These are phyloP conservation scores for Avena eriantha DNA, from an alignment of 176 grass and related monocot species.

Conservation along the genomic window DNA sequence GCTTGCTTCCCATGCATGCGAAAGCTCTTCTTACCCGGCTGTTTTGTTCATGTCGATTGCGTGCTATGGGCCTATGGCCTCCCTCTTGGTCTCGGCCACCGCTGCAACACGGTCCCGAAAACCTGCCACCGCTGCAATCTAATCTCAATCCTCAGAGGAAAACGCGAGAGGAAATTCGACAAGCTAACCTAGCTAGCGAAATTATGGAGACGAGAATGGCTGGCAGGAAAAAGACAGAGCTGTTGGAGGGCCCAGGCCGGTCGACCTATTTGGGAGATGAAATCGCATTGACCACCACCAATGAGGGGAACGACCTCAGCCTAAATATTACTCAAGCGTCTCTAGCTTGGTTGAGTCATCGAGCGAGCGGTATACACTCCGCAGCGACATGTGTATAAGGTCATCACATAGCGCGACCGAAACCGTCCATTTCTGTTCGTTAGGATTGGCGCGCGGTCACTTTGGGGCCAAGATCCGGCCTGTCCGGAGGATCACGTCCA, in stretches of 20 bases:
- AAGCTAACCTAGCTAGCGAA: background rate
- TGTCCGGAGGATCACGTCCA: no score
- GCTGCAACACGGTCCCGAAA: background rate
- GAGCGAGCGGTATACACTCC: no score
- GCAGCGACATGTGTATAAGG: no score
- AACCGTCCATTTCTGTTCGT: no score
- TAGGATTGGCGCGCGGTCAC: no score
- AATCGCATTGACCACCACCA: constrained; percentile 34
- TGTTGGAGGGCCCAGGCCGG: background rate
- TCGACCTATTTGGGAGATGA: constrained; percentile 17
- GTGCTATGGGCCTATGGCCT: background rate
- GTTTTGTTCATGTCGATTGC: constrained; percentile 26
- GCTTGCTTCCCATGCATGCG: constrained; percentile 7
- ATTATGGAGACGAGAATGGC: background rate
- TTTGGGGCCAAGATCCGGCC: no score
- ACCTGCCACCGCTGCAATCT: background rate
- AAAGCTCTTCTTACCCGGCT: constrained; percentile 28
- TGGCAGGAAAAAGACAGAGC: background rate
- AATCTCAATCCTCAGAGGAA: background rate
- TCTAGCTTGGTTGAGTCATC: background rate
- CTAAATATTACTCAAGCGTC: background rate
- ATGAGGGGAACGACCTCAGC: constrained; percentile 6
- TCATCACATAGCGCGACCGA: no score
- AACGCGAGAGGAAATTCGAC: background rate
- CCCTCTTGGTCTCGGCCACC: background rate